Evolutionary conservation across 1,284 basidiomycete genomes (phyloP), one percentile per base, ranked within the genome.

Genomic region (Ustanciosporium gigantosporum): DNA sequence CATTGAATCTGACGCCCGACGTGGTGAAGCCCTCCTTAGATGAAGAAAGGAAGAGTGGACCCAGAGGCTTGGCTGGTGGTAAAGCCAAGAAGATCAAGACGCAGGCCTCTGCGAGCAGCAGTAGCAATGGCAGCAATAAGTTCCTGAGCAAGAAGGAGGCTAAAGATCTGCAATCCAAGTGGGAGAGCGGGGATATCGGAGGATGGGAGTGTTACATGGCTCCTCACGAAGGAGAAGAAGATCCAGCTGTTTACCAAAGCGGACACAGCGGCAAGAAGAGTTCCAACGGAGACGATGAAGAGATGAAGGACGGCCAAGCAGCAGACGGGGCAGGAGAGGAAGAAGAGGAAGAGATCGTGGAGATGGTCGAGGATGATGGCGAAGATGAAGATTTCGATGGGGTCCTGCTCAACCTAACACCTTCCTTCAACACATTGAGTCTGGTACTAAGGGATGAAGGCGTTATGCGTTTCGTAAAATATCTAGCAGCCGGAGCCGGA

Each of bases 151-250:
- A 65, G 52, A 60, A 60, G 36, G 45, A 70, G 16, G 59, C 65
- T n/a, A 74, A 68, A 32, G 72, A 70, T 20, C 42, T 70, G 34
- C 37, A 78, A 75, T 53, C 73, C 68, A 49, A 78, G 19, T 91
- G 89, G 89, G 82, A 85, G 70, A 82, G 82, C 25, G 87, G 88
- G 15, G 86, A 89, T 60, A 90, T 90, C 83, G 92, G 92, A 46
- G 92, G 91, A 19, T 95, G 92, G 92, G 91, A 95, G 82, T 94
- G 91, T 78, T 96, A 95, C 79, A 90, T 95, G 86, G 88, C 91
- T 3, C 90, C 92, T 56, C 88, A 92, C 64, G 91, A 90, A 74
- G 89, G 89, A 64, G 91, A 93, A 66, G 68, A 72, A 20, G 73
- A 73, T 27, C 93, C 93, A 4, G 91, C 91, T 3, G 88, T 95